These are phyloP conservation scores for Fusarium agapanthi DNA, from an alignment of 2,329 filamentous ascomycete genomes.

Conservation along the genomic window DNA sequence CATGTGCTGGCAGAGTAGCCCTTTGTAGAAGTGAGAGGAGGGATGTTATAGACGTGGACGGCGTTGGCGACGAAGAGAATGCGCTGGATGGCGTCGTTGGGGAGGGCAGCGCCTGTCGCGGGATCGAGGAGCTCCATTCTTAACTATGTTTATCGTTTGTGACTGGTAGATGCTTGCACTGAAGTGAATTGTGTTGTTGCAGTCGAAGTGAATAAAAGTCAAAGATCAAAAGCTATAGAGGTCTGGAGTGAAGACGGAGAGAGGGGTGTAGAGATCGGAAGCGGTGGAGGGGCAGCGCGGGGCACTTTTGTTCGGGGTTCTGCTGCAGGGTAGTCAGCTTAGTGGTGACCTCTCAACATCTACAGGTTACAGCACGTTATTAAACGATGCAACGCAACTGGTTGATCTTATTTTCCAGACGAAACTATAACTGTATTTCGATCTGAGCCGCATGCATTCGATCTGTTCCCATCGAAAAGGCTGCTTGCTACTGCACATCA, in stretches of 20 bases:
- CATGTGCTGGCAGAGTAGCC: conserved; percentile 82
- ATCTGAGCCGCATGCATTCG: no score
- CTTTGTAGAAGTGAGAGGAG: conserved; percentile 78
- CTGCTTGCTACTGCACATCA: background rate
- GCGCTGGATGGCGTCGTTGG: conserved; percentile 82
- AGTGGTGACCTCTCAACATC: background rate
- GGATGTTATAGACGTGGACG: conserved; percentile 89
- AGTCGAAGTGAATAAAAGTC: background rate
- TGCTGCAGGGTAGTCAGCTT: conserved; percentile 26
- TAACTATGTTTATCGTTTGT: background rate
- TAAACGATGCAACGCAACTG: conserved; percentile 23
- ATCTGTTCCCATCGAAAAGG: background rate
- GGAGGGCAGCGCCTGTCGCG: conserved; percentile 72
- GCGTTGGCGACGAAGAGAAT: conserved; percentile 78
- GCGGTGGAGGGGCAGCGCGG: conserved; percentile 35
- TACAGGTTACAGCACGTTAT: conserved; percentile 18
- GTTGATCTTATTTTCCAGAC: background rate
- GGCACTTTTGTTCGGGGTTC: conserved; percentile 3
- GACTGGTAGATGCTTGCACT: background rate
- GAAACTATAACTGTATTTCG: background rate
- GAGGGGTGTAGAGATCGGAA: conserved; percentile 16
- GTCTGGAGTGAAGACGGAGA: conserved; percentile 7
- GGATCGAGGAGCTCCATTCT: conserved; percentile 74
- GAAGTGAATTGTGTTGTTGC: background rate
- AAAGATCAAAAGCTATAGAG: background rate